Conservation (phyloP, 2,329 filamentous ascomycete species). For the Talaromyces sp. region DNA sequence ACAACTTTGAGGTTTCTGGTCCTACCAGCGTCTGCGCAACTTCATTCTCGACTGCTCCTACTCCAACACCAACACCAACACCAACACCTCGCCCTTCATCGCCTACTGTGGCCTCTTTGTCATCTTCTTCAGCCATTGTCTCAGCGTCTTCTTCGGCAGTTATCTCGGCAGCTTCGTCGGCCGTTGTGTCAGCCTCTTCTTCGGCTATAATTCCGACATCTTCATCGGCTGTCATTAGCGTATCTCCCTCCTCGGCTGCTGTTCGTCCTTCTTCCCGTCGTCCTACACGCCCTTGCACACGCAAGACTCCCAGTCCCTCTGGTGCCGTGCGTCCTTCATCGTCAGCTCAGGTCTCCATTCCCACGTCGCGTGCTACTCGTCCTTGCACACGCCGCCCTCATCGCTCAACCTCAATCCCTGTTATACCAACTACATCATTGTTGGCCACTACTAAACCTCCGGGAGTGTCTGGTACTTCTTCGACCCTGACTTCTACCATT, state of each 20-base stretch:
- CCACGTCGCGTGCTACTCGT: not conserved
- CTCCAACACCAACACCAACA: conserved; percentile 11
- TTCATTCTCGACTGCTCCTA: not conserved
- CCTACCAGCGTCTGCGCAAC: not conserved
- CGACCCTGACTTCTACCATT: not conserved
- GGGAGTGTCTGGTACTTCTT: not conserved
- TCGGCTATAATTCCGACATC: not conserved
- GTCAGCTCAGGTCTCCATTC: not conserved
- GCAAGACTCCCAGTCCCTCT: not conserved
- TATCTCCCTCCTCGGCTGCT: not conserved
- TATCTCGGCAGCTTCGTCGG: not conserved
- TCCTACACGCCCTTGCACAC: not conserved
- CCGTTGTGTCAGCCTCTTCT: not conserved
- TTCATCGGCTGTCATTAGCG: not conserved
- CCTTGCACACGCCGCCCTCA: not conserved
- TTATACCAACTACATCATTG: not conserved
- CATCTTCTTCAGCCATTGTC: conserved; percentile 1
- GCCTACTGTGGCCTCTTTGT: not conserved
- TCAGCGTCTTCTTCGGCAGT: not conserved
- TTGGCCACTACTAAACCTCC: not conserved
- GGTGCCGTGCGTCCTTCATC: not conserved
- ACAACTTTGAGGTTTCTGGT: not conserved
- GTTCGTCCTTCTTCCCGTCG: not conserved
- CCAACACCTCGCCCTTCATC: not conserved
- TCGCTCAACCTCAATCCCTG: not conserved